Base-by-base conservation (phyloP, 1,284 basidiomycete species). In the Boletus semigastroideus region DNA sequence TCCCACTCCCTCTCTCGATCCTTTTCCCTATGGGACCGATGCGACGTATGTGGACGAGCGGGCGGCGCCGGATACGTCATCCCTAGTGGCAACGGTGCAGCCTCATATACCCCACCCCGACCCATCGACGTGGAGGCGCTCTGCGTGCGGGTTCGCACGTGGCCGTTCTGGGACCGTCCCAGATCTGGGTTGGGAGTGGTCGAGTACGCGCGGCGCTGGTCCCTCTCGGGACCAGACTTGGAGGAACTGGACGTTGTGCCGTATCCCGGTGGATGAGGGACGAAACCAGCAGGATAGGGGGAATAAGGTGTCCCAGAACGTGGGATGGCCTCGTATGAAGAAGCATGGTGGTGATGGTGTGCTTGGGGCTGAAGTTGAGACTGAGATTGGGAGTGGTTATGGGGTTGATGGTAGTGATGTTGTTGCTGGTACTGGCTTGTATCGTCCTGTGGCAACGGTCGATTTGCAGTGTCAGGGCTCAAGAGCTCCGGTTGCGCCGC, bases 1-100 rank as follows among this genome's bases (percentile, higher is more conserved):
- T 46, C 27, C 5, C 2, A 4, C 16, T 10, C 44, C 17, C 2
- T 36, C 45, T 38, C 33, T 2, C 31, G 9, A 17, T 57, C 53
- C 7, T 22, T 31, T 3, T 62, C 57, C 28, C 41, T 30, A 31
- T 55, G 34, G 5, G n/a, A 48, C 31, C 43, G 43, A 48, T 69
- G 64, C 1, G 69, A 66, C 34, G 67, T 59, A 5, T 54, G 56
- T 5, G 58, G 56, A 14, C 67, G 67, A 0, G 19, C 7, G 2
- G 70, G 72, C n/a, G 72, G 62, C 2, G 53, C 54, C 2, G 70
- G 70, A 39, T 72, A 72, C 44, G 48, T 51, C 25, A 72, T 45
- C 2, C 67, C 70, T 1, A 34, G 46, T 1, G 72, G 72, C 16
- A 72, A 17, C 4, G 69, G 72, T 30, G 70, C 61, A 1, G 59